A percentile compares a stretch with the other conserved stretches of the same genome.
Evolutionary conservation across 768 basidiomycete genomes (phyloP).

Genomic region (Russula dissimulans): DNA sequence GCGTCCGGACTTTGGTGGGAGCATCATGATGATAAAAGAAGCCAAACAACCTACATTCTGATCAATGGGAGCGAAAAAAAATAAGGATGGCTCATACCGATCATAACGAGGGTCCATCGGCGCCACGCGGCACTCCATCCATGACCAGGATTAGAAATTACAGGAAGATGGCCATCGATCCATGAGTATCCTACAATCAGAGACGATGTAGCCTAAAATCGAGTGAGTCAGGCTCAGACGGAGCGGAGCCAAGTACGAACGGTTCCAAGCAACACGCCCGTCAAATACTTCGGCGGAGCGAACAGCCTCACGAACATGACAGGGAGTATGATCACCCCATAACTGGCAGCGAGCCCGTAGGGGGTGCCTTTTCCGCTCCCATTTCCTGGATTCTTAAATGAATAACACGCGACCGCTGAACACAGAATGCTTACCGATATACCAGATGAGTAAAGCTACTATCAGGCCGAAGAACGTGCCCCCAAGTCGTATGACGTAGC

Average conservation of each 20-base stretch:
- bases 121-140: constrained; percentile 46
- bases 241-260: constrained; percentile 25
- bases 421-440: constrained; percentile 29
- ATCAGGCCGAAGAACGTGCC: constrained; percentile 41
- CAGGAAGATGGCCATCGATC: constrained; percentile 42
- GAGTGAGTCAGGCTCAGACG: neutral
- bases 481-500: constrained; percentile 36
- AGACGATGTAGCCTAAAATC: constrained; percentile 33
- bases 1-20: constrained; percentile 43
- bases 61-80: neutral
- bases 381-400: constrained; percentile 25
- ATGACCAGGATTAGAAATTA: constrained; percentile 41
- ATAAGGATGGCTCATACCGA: constrained; percentile 28
- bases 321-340: constrained; percentile 38
- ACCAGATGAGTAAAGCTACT: constrained; percentile 42
- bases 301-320: constrained; percentile 42
- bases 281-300: constrained; percentile 32
- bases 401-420: neutral
- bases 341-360: constrained; percentile 42
- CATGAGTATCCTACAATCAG: constrained; percentile 49
- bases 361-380: constrained; percentile 41
- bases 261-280: constrained; percentile 30
- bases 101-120: constrained; percentile 41
- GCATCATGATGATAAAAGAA: constrained; percentile 45
- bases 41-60: constrained; percentile 35